Evolutionary conservation across 1,139 yeast species (phyloP), one percentile per base, ranked within the genome.

Genomic region (Zhuliangozyma blackwelliae): DNA sequence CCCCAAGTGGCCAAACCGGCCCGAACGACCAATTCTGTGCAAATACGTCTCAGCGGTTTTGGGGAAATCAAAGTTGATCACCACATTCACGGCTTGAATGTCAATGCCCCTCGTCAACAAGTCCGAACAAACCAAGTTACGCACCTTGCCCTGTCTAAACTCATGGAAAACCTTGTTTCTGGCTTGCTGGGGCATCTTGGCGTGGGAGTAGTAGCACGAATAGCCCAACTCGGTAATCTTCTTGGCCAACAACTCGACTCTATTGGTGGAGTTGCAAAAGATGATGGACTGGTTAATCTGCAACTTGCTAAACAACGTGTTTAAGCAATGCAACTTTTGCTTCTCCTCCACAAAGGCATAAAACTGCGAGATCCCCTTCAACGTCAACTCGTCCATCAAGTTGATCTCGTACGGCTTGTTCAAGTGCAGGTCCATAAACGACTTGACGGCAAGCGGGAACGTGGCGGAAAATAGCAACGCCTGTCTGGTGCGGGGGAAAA

Each of bases 11-110:
- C 98, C 98, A 59, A 89, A 92, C 74, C 98, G 85, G 51, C 98
- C 99, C 3, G 97, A 89, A 72, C 99, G 90, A 73, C 99, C 97
- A 55, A 92, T 94, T 76, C 98, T 86, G 67, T 92, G 98, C 52
- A 92, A 77, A 63, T 92, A 92, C 31, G 97, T 92, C 65, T 92
- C 98, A 9, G 97, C 97, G 41, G 87, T 89, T 63, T 92, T 92
- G 44, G 99, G 98, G 81, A 92, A 92, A 65, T 92, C 98, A 63
- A 92, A 94, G 66, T 92, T 92, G 54, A 92, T 87, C 39, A 92
- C 98, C 34, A 92, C 98, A 57, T 94, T 94, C 47, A 92, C 99
- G 10, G 97, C 97, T 65, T 94, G 98, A 52, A 92, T 92, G 73
- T 92, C 99, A 53, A 92, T 92, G 79, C 98, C 98, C 75, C 98